Evolutionary conservation across 2,329 filamentous ascomycete genomes (phyloP), one percentile per base, ranked within the genome.

Genomic region (Xylariaceae sp.): DNA sequence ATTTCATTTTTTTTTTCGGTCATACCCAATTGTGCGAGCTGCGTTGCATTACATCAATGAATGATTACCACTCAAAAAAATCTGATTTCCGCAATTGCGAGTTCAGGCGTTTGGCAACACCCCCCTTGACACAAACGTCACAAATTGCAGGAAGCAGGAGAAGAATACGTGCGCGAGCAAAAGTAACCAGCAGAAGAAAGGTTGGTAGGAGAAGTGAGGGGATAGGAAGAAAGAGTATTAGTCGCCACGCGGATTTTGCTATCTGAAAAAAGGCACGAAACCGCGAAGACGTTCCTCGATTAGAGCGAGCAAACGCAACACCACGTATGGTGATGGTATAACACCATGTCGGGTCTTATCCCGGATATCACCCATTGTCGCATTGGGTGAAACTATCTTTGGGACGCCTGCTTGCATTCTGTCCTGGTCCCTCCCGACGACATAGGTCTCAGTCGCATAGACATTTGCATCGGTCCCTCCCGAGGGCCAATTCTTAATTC

Each of bases 21-120:
- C 68, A 70, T 70, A 70, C 68, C 68, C 68, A 19, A 65, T 62
- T 66, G 55, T 61, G 67, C 67, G 64, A 64, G 59, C 62, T 54
- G 58, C 58, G 47, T 59, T 65, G 62, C 62, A 64, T 66, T 59
- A 55, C 59, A 59, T 55, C 57, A 53, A 59, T 59, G 59, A 68
- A 63, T 59, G 63, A 65, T 63, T 64, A 59, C 62, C 62, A 49
- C 61, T 61, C 57, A 66, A 67, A 69, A 68, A 66, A 62, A 44
- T 59, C 59, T 64, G 64, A 58, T 69, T 67, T 65, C 48, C 55
- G 61, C 62, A 62, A 19, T 58, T 58, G 61, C 60, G 62, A 63
- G 50, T 66, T 62, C 51, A 51, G 62, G 62, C 63, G 64, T 66
- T 37, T 56, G 52, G 31, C 55, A 62, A 19, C 44, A 60, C 60